phyloP scores from a whole-genome alignment of 2,329 filamentous ascomycete genomes.

The Monosporascus sp. region DNA sequence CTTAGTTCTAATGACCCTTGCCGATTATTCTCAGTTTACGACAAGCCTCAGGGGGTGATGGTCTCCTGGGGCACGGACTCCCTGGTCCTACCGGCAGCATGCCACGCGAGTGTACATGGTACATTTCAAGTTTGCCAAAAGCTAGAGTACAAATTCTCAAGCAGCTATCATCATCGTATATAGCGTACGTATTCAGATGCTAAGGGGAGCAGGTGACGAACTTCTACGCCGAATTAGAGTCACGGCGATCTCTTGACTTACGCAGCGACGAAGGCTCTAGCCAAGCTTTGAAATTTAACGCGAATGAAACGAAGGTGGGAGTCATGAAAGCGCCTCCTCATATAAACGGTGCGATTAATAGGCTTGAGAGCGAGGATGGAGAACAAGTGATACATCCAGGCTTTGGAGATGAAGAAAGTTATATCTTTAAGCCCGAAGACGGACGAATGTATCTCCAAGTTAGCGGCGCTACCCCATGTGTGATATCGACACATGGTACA shows the following conservation, averaged over 20 bases:
- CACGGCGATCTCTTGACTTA: too few relatives aligned
- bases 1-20: background rate
- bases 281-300: background rate
- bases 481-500: too few relatives aligned
- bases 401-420: background rate
- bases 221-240: too few relatives aligned
- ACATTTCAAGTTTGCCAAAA: background rate
- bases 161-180: background rate
- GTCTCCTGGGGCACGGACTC: background rate
- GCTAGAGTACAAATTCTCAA: background rate
- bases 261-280: background rate
- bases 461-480: too few relatives aligned
- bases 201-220: too few relatives aligned
- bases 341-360: too few relatives aligned
- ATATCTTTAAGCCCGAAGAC: too few relatives aligned
- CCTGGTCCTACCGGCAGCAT: background rate
- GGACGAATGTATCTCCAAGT: too few relatives aligned
- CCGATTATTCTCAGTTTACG: background rate
- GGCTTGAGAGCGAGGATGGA: background rate
- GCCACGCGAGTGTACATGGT: background rate
- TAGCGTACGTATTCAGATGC: background rate
- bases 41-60: background rate
- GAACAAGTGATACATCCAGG: background rate
- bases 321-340: background rate
- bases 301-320: background rate